Percentiles rank a stretch among this genome's conserved stretches.
phyloP scores from a whole-genome alignment of 768 basidiomycete genomes.

The Lactarius hengduanensis region DNA sequence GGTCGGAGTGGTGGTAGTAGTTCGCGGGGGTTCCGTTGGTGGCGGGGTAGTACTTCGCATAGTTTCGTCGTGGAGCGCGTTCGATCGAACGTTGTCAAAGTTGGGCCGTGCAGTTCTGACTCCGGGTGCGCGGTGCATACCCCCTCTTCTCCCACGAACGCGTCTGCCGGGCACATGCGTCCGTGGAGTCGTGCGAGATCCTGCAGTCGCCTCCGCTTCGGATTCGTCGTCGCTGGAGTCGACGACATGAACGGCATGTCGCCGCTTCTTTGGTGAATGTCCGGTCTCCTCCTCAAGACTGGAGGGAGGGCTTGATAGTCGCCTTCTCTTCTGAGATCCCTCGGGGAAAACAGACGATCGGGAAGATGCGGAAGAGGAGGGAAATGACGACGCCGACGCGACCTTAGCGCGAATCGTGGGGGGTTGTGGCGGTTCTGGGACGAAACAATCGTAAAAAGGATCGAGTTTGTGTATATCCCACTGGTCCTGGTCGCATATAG shows the following conservation, averaged over 20 bases:
- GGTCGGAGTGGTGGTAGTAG: slow-evolving; percentile 11
- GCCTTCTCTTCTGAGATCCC: slow-evolving; percentile 14
- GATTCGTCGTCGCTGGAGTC: slow-evolving; percentile 37
- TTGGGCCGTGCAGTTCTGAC: not conserved
- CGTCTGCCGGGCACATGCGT: slow-evolving; percentile 24
- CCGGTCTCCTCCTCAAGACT: slow-evolving; percentile 19
- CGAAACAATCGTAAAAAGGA: slow-evolving; percentile 64
- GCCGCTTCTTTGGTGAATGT: slow-evolving; percentile 24
- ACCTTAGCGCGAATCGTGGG: slow-evolving; percentile 33
- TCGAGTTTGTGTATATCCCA: slow-evolving; percentile 89
- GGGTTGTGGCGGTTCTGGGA: slow-evolving; percentile 37
- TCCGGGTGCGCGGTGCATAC: slow-evolving; percentile 1
- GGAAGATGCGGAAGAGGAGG: slow-evolving; percentile 21
- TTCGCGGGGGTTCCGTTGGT: not conserved
- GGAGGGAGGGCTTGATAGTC: slow-evolving; percentile 23
- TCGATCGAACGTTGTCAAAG: not conserved
- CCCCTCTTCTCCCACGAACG: slow-evolving; percentile 20
- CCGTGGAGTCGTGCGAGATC: slow-evolving; percentile 27
- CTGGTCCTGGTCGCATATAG: slow-evolving; percentile 66
- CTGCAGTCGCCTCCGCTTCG: slow-evolving; percentile 52
- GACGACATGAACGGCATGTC: slow-evolving; percentile 24
- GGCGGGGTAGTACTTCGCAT: slow-evolving; percentile 19
- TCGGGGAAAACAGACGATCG: slow-evolving; percentile 16
- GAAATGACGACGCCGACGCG: slow-evolving; percentile 15
- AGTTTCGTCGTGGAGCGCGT: slow-evolving; percentile 6